These are phyloP conservation scores for Xylaria scruposa DNA, from an alignment of 495 filamentous ascomycete species.

Conservation along the genomic window DNA sequence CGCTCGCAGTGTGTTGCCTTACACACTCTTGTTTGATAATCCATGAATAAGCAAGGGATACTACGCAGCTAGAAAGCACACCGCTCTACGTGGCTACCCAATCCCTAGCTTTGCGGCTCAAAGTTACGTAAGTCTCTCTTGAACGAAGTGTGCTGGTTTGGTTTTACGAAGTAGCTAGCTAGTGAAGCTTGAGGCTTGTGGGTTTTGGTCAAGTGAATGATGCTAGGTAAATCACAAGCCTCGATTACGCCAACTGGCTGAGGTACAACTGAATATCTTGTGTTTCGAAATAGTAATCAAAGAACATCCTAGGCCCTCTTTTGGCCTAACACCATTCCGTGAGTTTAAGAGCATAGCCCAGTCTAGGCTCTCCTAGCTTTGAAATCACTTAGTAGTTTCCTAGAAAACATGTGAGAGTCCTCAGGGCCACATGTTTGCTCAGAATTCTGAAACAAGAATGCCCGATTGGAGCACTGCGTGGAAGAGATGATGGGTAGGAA, in stretches of 20 bases:
- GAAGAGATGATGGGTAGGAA: conserved; percentile 4
- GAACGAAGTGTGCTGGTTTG: background rate
- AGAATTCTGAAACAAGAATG: conserved; percentile 18
- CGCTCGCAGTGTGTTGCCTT: background rate
- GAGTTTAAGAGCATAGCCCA: conserved; percentile 5
- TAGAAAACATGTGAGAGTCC: conserved; percentile 7
- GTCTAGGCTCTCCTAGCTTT: conserved; percentile 16
- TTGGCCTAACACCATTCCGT: conserved; percentile 4
- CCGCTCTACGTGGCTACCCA: conserved; percentile 1
- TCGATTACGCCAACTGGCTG: background rate
- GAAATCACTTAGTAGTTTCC: background rate
- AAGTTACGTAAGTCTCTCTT: conserved; percentile 9
- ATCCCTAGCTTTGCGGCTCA: background rate
- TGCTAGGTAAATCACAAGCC: background rate
- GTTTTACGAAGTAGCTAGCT: background rate
- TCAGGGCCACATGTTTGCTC: conserved; percentile 9
- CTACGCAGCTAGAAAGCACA: background rate
- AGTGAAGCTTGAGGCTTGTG: background rate
- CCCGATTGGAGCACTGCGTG: conserved; percentile 1
- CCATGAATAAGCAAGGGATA: background rate
- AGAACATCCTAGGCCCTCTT: background rate
- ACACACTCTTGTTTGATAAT: background rate
- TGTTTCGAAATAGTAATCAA: conserved; percentile 8
- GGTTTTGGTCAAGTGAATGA: background rate
- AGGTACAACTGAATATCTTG: conserved; percentile 6